Conservation (phyloP, 1,284 basidiomycete genomes). For the Boletellus deceptivus region DNA sequence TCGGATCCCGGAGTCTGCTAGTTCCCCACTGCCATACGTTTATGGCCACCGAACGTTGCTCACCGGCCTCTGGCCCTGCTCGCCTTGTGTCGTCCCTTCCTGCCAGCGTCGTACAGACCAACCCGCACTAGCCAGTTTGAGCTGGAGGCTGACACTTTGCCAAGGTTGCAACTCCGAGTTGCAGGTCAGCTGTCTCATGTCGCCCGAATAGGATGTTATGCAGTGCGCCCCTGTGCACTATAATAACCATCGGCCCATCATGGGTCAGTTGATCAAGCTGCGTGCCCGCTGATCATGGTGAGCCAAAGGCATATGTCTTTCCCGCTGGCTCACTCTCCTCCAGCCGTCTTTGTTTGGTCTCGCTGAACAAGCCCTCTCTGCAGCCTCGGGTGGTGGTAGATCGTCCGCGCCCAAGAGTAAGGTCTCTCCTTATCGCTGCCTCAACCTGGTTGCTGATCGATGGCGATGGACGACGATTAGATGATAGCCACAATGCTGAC, state of each 20-base stretch:
- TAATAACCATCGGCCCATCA: constrained; percentile 10
- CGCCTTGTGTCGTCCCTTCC: no score
- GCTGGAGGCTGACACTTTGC: not conserved
- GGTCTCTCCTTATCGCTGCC: constrained; percentile 5
- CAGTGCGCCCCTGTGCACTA: constrained; percentile 15
- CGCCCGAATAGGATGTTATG: constrained; percentile 26
- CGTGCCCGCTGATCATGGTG: constrained; percentile 30
- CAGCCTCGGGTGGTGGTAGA: constrained; percentile 40
- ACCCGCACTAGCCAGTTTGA: not conserved
- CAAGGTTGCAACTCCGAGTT: not conserved
- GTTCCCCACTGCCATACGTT: no score
- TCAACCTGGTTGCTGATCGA: constrained; percentile 7
- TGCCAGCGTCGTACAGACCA: no score
- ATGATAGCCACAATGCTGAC: not conserved
- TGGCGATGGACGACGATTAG: constrained; percentile 15
- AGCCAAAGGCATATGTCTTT: not conserved
- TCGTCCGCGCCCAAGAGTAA: constrained; percentile 37
- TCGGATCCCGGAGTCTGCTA: no score
- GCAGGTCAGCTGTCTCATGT: constrained; percentile 21
- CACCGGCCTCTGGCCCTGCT: no score
- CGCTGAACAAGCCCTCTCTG: constrained; percentile 52
- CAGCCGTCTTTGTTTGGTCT: constrained; percentile 66
- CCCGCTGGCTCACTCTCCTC: constrained; percentile 1
- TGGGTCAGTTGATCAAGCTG: constrained; percentile 13
- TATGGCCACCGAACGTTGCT: no score